Base-by-base conservation (phyloP, 768 basidiomycete species). In the Agaricus subrufescens region DNA sequence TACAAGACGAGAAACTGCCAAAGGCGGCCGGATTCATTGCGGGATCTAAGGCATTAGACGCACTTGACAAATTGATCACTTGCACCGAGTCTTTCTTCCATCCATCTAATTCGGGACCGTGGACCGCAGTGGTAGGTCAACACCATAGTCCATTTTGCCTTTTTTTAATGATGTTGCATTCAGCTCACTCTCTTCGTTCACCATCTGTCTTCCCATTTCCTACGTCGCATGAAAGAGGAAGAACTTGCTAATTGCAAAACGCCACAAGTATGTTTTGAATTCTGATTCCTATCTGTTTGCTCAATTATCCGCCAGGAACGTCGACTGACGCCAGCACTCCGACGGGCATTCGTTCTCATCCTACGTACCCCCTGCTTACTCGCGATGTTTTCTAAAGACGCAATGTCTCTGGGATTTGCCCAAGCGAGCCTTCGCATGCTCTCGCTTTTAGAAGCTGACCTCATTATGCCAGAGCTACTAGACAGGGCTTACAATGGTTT, bases 71-170 rank as follows among this genome's bases (percentile, higher is more conserved):
- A 61, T 72, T 98, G 42, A 83, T 98, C 58, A 95, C 91, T 12
- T 94, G 91, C 63, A 91, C 89, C 5, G 96, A 98, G 66, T 85
- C 88, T 0, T 96, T 89, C 75, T 98, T 98, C 72, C 96, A 98
- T 68, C 96, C 96, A 1, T 91, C 91, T 3, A 97, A 97, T 66
- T 85, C 86, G 30, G 95, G 95, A 3, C 73, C 79, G 30, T 97
- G 94, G 91, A 88, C 91, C 3, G 66, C 80, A 53, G 66, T 74
- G 57, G 85, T 88, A 61, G 58, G 78, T 66, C 34, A 27, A 42
- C 34, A 25, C n/a, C 25, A 14, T 6, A 42, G n/a, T 19, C 19
- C n/a, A 42, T 19, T 42, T 15, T 42, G 4, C 19, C 6, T 42
- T 15, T 6, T 19, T 42, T 8, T 42, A 42, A 42, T 15, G 6